These are phyloP conservation scores for Pseudocercospora macadamiae DNA, from an alignment of 2,329 filamentous ascomycete species.

Conservation along the genomic window DNA sequence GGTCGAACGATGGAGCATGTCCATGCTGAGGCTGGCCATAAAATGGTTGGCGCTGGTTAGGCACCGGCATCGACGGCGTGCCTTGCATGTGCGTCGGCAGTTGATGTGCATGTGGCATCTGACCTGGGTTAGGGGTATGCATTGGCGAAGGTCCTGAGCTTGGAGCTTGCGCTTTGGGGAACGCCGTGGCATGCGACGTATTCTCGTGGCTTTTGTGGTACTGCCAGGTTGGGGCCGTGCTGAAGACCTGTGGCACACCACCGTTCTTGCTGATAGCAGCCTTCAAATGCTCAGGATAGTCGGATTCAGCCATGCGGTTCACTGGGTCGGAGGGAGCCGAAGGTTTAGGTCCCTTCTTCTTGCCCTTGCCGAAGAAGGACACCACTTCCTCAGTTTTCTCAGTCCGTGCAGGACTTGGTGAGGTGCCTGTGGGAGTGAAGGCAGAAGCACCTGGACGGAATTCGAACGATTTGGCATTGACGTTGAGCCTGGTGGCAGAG, in stretches of 20 bases:
- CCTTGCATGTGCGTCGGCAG: constrained; percentile 76
- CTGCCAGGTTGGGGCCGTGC: constrained; percentile 84
- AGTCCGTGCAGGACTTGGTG: constrained; percentile 62
- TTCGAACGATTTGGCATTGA: constrained; percentile 74
- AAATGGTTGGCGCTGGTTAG: constrained; percentile 74
- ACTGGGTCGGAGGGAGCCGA: constrained; percentile 50
- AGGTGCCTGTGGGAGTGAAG: constrained; percentile 80
- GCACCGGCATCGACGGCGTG: constrained; percentile 68
- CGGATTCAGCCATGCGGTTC: constrained; percentile 65
- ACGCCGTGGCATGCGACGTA: constrained; percentile 77
- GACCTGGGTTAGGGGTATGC: constrained; percentile 63
- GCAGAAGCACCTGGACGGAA: constrained; percentile 78
- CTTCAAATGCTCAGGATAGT: constrained; percentile 57
- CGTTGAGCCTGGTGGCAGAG: constrained; percentile 62
- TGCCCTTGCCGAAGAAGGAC: constrained; percentile 34
- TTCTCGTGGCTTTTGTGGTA: constrained; percentile 70
- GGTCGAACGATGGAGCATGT: constrained; percentile 72
- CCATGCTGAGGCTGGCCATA: constrained; percentile 75
- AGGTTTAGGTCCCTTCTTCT: constrained; percentile 67
- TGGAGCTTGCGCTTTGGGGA: constrained; percentile 68
- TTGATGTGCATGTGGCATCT: constrained; percentile 80
- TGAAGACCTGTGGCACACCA: constrained; percentile 81
- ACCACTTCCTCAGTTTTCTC: constrained; percentile 24
- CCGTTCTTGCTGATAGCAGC: constrained; percentile 73
- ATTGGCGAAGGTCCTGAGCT: constrained; percentile 63